Evolutionary conservation across 768 basidiomycete species (phyloP), one percentile per base, ranked within the genome.

Genomic region (Rhizopogon sp.): DNA sequence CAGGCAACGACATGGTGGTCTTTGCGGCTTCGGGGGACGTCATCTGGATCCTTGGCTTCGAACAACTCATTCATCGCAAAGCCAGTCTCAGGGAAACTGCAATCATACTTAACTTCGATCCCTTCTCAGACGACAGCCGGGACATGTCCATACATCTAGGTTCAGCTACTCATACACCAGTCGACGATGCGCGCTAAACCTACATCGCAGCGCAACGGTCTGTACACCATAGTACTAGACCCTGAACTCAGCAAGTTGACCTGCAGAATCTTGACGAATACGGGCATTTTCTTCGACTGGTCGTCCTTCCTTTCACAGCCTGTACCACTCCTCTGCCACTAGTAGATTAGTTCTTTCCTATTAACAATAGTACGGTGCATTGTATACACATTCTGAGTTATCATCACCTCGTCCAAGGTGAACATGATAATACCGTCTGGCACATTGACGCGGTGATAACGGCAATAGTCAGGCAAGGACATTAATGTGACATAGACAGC

Each of bases 201-300:
- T 1, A 35, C 35, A 55, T 29, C 28, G 22, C 40, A 56, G 57
- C 53, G 54, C 22, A 63, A 43, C 45, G 74, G 72, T 20, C 58
- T 64, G 41, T 67, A 54, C 54, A 51, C 54, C 43, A 56, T 60
- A 50, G 5, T 25, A 3, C 65, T 47, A 20, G 69, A 62, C 54
- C 58, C 58, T 6, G 56, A 60, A 49, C 59, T 64, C 52, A 56
- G 55, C 47, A 55, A 51, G 17, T 37, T 64, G 37, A 54, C 59
- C 70, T 83, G 22, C 81, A 83, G 62, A 74, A n/a, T n/a, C n/a
- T n/a, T 83, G 69, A 78, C 79, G 1, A 75, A 79, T 35, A 78
- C 79, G 0, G 78, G 76, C 0, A 57, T 83, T 16, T 84, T 73
- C 56, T 58, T 82, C 40, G 81, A 77, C 53, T 80, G 76, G 71